Evolutionary conservation across 805 yeast species (phyloP).

Genomic region (Geotrichum ghanense): DNA sequence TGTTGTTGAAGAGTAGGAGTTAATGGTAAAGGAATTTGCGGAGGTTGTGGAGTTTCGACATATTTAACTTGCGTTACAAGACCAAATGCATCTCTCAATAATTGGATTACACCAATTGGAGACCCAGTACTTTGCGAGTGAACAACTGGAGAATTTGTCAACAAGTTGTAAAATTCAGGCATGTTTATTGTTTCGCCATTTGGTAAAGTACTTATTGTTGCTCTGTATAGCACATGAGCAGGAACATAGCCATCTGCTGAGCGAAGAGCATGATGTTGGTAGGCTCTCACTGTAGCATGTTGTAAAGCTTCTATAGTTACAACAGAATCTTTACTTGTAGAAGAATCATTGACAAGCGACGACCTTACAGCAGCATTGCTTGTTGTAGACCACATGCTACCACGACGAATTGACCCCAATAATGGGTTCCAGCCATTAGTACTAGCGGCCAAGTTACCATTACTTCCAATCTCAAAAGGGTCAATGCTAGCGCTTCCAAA

Average conservation of each 20-base stretch:
- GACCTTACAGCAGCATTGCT: background rate
- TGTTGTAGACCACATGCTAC: constrained; percentile 1
- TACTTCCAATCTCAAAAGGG: background rate
- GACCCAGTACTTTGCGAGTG: background rate
- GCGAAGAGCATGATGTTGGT: constrained; percentile 15
- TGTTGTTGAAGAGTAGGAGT: background rate
- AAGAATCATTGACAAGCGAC: background rate
- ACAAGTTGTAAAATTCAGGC: constrained; percentile 20
- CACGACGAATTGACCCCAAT: background rate
- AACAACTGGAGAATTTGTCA: constrained; percentile 10
- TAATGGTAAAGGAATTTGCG: background rate
- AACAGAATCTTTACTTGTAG: background rate
- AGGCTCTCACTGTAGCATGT: constrained; percentile 17
- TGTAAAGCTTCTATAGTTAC: constrained; percentile 11
- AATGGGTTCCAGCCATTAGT: background rate
- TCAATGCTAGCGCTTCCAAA: background rate
- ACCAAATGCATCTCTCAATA: constrained; percentile 23
- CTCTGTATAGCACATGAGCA: constrained; percentile 23
- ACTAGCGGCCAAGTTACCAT: background rate
- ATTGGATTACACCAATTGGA: constrained; percentile 16
- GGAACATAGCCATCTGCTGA: constrained; percentile 26
- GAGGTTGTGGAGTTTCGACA: constrained; percentile 1
- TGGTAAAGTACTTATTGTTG: constrained; percentile 13
- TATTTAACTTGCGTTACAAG: constrained; percentile 21
- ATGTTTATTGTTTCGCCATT: constrained; percentile 15